Evolutionary conservation across 2,329 filamentous ascomycete species (phyloP), one percentile per base, ranked within the genome.

Genomic region (Pseudocercospora eumusae): DNA sequence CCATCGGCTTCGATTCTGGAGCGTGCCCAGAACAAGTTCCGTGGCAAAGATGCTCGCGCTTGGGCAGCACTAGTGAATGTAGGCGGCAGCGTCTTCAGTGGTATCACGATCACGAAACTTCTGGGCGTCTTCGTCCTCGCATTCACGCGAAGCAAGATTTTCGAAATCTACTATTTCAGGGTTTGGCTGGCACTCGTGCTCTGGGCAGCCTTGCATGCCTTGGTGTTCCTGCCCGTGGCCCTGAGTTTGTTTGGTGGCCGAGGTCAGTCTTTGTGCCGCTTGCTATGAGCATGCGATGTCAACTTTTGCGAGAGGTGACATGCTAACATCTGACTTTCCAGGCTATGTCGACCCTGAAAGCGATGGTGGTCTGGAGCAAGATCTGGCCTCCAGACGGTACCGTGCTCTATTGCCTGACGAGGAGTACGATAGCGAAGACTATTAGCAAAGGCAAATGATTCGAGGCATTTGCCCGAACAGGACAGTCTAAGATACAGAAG

Each of bases 91-190:
- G 96, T 99, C 11, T 96, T 99, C 73, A 96, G 90, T 31, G 95
- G 95, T 1, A 99, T 99, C 75, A 98, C 93, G 0, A 83, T 99
- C 57, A 99, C 95, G 1, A 99, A 99, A 78, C 83, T 99, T 1
- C 81, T 99, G 1, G 95, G 95, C 3, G 93, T 99, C 0, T 88
- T 84, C 50, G 95, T 99, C 36, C 81, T 99, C 20, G 95, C 95
- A 0, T 99, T 97, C 73, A 99, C 95, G 7, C 83, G 91, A 56
- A 96, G 91, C 76, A 99, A 98, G 85, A 99, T 99, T 73, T 99
- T 99, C 71, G 96, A 99, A 80, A 92, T 99, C 61, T 99, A 99
- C 79, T 99, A 99, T 78, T 99, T 99, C 83, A 86, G 95, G 47
- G 90, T 99, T 47, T 99, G 95, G 95, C 81, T 97, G 18, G 89